Evolutionary conservation across 352 stramenopile species (phyloP), one percentile per base, ranked within the genome.

Genomic region (Pythium rishiriense): DNA sequence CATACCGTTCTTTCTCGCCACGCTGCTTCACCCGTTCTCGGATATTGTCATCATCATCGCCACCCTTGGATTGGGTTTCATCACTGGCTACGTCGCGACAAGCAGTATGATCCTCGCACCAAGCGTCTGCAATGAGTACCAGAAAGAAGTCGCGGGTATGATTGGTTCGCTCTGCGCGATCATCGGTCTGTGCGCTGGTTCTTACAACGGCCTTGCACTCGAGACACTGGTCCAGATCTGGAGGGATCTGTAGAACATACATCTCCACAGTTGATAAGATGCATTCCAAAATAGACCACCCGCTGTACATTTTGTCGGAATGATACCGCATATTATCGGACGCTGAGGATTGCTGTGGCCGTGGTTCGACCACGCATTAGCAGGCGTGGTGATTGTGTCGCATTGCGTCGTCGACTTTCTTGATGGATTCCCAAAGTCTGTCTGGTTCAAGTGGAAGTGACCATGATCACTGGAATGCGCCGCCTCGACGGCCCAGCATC

Each of bases 111-210:
- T 94, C 37, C 69, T 94, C 12, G 83, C 82, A 1, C 85, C 85
- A 2, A 90, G 78, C 22, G 72, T 89, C 37, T 93, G 85, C 67
- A 81, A 68, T 17, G 85, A 91, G 58, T 88, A 83, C 59, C 81
- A 93, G 58, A 90, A 90, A 59, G 85, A 93, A 59, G 76, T 88
- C 15, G 85, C 81, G 0, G 85, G 85, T 9, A 93, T 93, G 80
- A 76, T 91, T 37, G 82, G 77, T 17, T 79, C 81, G 3, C 65
- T 93, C 8, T 81, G 77, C 37, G 78, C 76, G n/a, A 91, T 93
- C 58, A 69, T 90, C 25, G 85, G 85, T 11, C 76, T 93, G 15
- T 93, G 82, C 50, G 69, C 72, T 15, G 85, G 85, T 17, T 93
- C 82, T 7, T 93, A 93, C 72, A 86, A 88, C 24, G 85, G 85